These are phyloP conservation scores for Monosporascus sp. DNA, from an alignment of 2,329 filamentous ascomycete species.

Conservation along the genomic window DNA sequence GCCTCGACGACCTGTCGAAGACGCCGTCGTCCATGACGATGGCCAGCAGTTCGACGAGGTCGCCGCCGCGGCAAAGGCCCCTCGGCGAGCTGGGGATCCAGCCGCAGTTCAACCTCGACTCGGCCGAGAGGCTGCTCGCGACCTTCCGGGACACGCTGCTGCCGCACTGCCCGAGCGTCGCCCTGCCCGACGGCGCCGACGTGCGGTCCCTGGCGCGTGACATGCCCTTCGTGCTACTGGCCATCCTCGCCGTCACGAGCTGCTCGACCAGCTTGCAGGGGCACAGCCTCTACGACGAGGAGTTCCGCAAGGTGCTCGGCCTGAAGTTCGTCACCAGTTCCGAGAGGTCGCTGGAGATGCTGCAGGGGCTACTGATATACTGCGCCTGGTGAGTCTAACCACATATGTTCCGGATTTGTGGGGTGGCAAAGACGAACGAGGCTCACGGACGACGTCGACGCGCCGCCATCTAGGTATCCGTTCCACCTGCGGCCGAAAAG, in stretches of 20 bases:
- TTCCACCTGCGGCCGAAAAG: slow-evolving; percentile 49
- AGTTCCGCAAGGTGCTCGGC: slow-evolving; percentile 52
- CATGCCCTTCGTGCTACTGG: slow-evolving; percentile 49
- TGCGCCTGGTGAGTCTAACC: slow-evolving; percentile 44
- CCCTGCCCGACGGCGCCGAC: slow-evolving; percentile 33
- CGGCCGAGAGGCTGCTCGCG: slow-evolving; percentile 40
- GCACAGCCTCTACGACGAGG: slow-evolving; percentile 50
- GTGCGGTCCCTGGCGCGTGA: slow-evolving; percentile 39
- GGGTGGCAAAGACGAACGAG: too few species aligned
- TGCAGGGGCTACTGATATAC: slow-evolving; percentile 54
- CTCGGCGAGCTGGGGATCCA: slow-evolving; percentile 39
- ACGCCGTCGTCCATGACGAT: slow-evolving; percentile 23
- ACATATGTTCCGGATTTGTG: too few species aligned
- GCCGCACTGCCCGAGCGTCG: slow-evolving; percentile 39
- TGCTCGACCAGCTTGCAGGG: slow-evolving; percentile 44
- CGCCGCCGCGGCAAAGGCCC: slow-evolving; percentile 30
- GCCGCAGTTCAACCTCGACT: slow-evolving; percentile 51
- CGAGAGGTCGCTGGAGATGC: slow-evolving; percentile 50
- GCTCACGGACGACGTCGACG: too few species aligned
- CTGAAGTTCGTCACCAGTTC: slow-evolving; percentile 52
- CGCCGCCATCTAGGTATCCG: slow-evolving; percentile 41
- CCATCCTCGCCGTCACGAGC: slow-evolving; percentile 47
- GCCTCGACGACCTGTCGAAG: slow-evolving; percentile 22
- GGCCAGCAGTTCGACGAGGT: slow-evolving; percentile 17
- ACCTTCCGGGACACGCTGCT: slow-evolving; percentile 38